phyloP scores from a whole-genome alignment of 495 filamentous ascomycete genomes.

The Alectoria sarmentosa region DNA sequence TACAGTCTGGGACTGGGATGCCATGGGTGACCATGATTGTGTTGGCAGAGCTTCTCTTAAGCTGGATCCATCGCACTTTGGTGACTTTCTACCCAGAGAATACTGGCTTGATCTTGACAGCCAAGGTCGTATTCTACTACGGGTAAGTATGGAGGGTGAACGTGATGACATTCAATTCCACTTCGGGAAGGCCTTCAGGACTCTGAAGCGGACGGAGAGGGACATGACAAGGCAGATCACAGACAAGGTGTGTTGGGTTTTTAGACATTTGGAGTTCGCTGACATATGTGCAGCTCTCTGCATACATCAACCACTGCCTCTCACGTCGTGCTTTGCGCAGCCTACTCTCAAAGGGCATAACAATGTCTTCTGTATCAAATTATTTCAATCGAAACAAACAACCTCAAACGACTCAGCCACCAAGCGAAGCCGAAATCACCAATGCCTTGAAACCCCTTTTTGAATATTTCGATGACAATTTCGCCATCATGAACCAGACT shows the following conservation, averaged over 20 bases:
- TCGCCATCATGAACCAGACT: constrained; percentile 96
- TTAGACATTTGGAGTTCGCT: constrained; percentile 11
- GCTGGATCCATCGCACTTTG: constrained; percentile 88
- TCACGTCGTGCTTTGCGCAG: constrained; percentile 71
- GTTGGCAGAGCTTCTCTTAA: constrained; percentile 92
- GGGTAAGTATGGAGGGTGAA: constrained; percentile 98
- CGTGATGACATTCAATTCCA: constrained; percentile 98
- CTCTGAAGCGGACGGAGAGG: constrained; percentile 86
- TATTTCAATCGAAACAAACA: constrained; percentile 61
- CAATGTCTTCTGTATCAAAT: constrained; percentile 62
- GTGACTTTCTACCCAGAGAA: constrained; percentile 88
- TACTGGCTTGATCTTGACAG: constrained; percentile 98
- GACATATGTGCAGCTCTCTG: constrained; percentile 59
- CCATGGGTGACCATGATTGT: constrained; percentile 94
- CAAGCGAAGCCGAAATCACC: constrained; percentile 67
- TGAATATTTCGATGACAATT: constrained; percentile 97
- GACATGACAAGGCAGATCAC: constrained; percentile 98
- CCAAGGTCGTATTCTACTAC: constrained; percentile 79
- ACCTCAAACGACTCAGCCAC: constrained; percentile 44
- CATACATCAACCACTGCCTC: constrained; percentile 86
- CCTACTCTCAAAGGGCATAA: constrained; percentile 63
- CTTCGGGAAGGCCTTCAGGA: constrained; percentile 94
- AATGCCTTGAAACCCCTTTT: constrained; percentile 84
- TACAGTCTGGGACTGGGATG: constrained; percentile 98
- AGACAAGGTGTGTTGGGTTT: constrained; percentile 67